phyloP scores from a whole-genome alignment of 108 stramenopile species.

The Cyclotella cryptica region DNA sequence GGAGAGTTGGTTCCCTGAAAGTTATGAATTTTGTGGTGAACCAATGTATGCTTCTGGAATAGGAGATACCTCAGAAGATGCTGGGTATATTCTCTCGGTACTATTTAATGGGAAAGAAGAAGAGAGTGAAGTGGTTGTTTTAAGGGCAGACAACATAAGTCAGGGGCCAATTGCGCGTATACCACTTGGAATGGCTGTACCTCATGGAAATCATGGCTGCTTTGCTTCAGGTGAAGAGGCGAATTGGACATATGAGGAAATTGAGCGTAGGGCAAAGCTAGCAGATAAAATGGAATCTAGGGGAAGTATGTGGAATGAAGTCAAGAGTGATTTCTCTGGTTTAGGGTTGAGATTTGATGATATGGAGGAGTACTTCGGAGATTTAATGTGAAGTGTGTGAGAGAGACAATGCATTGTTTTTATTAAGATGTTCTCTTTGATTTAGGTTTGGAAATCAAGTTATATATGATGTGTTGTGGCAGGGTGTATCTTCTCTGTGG shows the following conservation, averaged over 20 bases:
- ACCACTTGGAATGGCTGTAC: slow-evolving; percentile 76
- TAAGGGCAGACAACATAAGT: slow-evolving; percentile 63
- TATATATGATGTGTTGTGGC: too few species aligned
- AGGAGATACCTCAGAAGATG: slow-evolving; percentile 58
- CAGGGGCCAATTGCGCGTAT: slow-evolving; percentile 74
- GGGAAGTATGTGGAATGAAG: slow-evolving; percentile 90
- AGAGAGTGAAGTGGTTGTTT: slow-evolving; percentile 69
- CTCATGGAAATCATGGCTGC: slow-evolving; percentile 86
- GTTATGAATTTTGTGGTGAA: slow-evolving; percentile 85
- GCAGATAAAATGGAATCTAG: slow-evolving; percentile 86
- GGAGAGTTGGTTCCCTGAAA: slow-evolving; percentile 77
- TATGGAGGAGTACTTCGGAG: slow-evolving; percentile 86
- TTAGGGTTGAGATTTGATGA: slow-evolving; percentile 88
- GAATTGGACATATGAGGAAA: slow-evolving; percentile 78
- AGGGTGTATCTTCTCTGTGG: too few species aligned
- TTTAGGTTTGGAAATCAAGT: too few species aligned
- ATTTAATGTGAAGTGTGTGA: slow-evolving; percentile 54
- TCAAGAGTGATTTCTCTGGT: slow-evolving; percentile 91
- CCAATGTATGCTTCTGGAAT: slow-evolving; percentile 78
- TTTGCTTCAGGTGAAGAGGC: slow-evolving; percentile 71
- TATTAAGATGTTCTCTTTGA: too few species aligned
- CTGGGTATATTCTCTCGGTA: slow-evolving; percentile 77
- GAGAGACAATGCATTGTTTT: neutral
- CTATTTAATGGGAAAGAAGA: slow-evolving; percentile 69
- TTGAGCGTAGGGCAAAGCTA: slow-evolving; percentile 81